These are phyloP conservation scores for Corymbia calophylla DNA, from an alignment of 441 rosid species.

Conservation along the genomic window DNA sequence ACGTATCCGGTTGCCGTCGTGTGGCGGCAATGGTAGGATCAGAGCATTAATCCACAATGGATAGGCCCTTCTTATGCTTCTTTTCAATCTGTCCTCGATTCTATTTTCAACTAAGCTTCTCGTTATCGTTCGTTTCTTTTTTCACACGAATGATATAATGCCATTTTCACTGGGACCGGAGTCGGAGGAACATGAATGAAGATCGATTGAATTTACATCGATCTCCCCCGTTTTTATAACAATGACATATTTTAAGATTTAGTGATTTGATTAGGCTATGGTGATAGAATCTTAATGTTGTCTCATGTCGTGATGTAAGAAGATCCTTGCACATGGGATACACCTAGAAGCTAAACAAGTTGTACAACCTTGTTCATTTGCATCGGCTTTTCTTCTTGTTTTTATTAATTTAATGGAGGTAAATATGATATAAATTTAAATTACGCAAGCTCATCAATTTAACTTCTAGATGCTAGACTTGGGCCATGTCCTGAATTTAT, in stretches of 20 bases:
- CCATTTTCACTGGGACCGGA: accelerated
- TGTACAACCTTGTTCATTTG: background rate
- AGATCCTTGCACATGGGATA: background rate
- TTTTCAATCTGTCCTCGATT: background rate
- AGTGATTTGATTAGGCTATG: background rate
- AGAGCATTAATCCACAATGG: background rate
- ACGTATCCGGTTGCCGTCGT: background rate
- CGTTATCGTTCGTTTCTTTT: background rate
- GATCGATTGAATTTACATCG: background rate
- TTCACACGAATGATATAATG: background rate
- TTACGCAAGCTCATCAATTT: background rate
- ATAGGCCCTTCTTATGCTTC: background rate
- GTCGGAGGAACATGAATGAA: accelerated
- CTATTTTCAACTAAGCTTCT: background rate
- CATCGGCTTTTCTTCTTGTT: background rate
- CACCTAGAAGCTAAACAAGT: background rate
- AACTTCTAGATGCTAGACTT: background rate
- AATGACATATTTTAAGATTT: background rate
- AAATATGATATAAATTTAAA: background rate
- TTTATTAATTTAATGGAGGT: background rate
- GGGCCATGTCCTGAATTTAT: background rate
- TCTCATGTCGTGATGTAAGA: background rate
- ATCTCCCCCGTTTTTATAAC: background rate
- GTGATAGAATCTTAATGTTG: background rate
- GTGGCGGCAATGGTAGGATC: background rate